phyloP scores from a whole-genome alignment of 305 asterid species.

The Solanum hybrid region DNA sequence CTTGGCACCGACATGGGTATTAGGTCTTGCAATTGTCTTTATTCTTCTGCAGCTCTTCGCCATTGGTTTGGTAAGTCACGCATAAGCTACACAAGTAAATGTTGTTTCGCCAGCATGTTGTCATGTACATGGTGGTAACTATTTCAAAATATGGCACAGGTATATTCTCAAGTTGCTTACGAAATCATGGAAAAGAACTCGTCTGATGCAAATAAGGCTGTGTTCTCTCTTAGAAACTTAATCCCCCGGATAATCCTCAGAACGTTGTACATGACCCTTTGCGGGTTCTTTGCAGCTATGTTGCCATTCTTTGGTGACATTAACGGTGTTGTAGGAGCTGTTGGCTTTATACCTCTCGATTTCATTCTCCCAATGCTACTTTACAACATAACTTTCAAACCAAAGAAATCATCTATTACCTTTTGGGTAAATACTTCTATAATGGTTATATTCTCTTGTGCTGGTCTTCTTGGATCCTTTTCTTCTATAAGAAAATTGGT shows the following conservation, averaged over 20 bases:
- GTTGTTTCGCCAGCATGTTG: background rate
- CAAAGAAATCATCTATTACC: conserved; percentile 35
- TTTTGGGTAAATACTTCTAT: conserved; percentile 60
- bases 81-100: background rate
- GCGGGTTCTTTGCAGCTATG: conserved; percentile 86
- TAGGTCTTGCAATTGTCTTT: conserved; percentile 56
- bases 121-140: background rate
- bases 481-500: conserved; percentile 65
- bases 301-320: conserved; percentile 93
- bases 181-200: conserved; percentile 87
- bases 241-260: conserved; percentile 80
- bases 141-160: conserved; percentile 25
- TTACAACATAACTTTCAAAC: conserved; percentile 70
- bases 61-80: conserved; percentile 64
- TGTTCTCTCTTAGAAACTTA: conserved; percentile 66
- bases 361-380: conserved; percentile 90
- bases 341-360: conserved; percentile 91
- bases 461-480: conserved; percentile 69
- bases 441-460: conserved; percentile 64
- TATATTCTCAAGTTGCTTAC: conserved; percentile 88
- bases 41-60: conserved; percentile 85
- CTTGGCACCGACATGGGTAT: conserved; percentile 66
- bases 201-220: conserved; percentile 62
- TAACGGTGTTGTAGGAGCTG: conserved; percentile 71
- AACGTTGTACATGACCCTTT: conserved; percentile 44